A percentile compares a stretch with the other conserved stretches of the same genome.
These are phyloP conservation scores for Aspergillus unguis DNA, from an alignment of 2,329 filamentous ascomycete genomes.

Conservation along the genomic window DNA sequence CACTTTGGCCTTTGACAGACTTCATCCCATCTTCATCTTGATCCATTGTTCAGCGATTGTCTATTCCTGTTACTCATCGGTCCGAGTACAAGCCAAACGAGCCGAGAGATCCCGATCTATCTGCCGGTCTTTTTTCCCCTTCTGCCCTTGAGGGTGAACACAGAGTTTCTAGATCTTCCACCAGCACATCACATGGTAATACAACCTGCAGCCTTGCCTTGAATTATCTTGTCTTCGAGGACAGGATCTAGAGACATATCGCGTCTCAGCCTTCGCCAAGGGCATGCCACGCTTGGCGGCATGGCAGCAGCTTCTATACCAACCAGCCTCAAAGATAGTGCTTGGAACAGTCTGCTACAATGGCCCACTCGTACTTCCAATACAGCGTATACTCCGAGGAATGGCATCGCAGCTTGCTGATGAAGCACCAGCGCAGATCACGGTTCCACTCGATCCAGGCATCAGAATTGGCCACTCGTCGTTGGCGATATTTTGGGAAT, in stretches of 20 bases:
- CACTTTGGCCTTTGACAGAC: neutral
- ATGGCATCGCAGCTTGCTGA: constrained; percentile 7
- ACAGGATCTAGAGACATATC: neutral
- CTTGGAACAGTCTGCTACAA: neutral
- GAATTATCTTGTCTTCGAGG: neutral
- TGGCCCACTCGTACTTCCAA: neutral
- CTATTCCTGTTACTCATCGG: neutral
- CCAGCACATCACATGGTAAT: neutral
- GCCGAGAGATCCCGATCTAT: neutral
- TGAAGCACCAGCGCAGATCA: constrained; percentile 5
- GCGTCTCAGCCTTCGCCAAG: constrained; percentile 3
- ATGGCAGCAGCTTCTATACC: neutral
- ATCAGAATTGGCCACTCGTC: constrained; percentile 6
- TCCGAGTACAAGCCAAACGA: neutral
- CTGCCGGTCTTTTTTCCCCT: neutral
- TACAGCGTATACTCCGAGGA: neutral
- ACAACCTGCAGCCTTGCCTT: neutral
- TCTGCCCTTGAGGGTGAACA: no score
- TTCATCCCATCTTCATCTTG: no score
- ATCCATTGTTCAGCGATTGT: no score
- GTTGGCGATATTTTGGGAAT: neutral
- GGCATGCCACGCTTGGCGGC: neutral
- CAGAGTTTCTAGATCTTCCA: neutral
- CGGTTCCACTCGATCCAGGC: constrained; percentile 6
- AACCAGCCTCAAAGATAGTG: neutral